Conservation (phyloP, 2,329 filamentous ascomycete species). For the Fusarium austroafricanum region DNA sequence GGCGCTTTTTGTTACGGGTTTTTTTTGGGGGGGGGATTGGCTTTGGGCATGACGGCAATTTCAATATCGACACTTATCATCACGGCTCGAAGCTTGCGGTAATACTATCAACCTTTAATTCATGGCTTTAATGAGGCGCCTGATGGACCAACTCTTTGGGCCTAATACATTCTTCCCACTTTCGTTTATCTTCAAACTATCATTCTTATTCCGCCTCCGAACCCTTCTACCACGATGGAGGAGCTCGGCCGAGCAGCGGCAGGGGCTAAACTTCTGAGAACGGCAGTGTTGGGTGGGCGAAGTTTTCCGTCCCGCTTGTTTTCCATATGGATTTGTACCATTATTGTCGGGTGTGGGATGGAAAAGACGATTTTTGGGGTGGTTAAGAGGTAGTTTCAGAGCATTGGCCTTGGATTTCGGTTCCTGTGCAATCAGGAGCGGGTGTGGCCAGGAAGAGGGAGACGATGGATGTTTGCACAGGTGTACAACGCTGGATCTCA, state of each 20-base stretch:
- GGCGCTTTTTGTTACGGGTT: slow-evolving; percentile 30
- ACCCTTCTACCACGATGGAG: not conserved
- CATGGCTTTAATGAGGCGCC: slow-evolving; percentile 42
- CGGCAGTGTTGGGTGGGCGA: slow-evolving; percentile 13
- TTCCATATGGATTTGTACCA: slow-evolving; percentile 38
- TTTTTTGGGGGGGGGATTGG: slow-evolving; percentile 39
- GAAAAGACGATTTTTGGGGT: slow-evolving; percentile 8
- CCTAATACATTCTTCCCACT: slow-evolving; percentile 31
- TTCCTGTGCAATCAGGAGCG: slow-evolving; percentile 22
- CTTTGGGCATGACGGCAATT: slow-evolving; percentile 33
- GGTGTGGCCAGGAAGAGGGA: slow-evolving; percentile 4
- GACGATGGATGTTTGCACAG: slow-evolving; percentile 21
- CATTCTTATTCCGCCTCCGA: slow-evolving; percentile 12
- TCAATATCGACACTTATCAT: slow-evolving; percentile 31
- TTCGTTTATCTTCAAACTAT: slow-evolving; percentile 33
- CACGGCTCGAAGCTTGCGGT: slow-evolving; percentile 41
- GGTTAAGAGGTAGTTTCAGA: slow-evolving; percentile 5
- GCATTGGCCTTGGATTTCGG: slow-evolving; percentile 4
- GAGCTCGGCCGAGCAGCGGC: not conserved
- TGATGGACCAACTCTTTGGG: slow-evolving; percentile 24
- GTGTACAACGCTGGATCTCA: slow-evolving; percentile 17
- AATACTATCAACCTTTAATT: slow-evolving; percentile 42
- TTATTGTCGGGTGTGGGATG: slow-evolving; percentile 28
- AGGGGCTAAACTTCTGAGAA: slow-evolving; percentile 20
- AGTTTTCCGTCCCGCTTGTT: slow-evolving; percentile 4